phyloP scores from a whole-genome alignment of 2,329 filamentous ascomycete species.

The Annulohypoxylon truncatum region DNA sequence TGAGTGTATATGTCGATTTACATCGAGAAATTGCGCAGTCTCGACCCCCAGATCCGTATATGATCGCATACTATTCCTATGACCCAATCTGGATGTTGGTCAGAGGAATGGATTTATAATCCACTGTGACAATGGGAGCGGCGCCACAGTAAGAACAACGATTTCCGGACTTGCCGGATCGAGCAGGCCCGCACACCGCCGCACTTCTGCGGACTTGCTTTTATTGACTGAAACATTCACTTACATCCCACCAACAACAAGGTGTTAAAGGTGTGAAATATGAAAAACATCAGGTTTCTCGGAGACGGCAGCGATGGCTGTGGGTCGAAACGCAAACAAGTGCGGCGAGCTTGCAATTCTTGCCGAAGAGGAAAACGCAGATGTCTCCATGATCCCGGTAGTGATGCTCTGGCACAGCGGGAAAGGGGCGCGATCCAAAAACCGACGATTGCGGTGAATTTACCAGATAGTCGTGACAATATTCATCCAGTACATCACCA shows the following conservation, averaged over 20 bases:
- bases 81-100: not conserved
- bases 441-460: not conserved
- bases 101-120: not conserved
- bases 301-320: slow-evolving; percentile 16
- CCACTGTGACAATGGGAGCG: not conserved
- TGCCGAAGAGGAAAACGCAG: slow-evolving; percentile 26
- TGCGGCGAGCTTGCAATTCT: slow-evolving; percentile 19
- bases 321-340: slow-evolving; percentile 24
- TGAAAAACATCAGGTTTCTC: slow-evolving; percentile 30
- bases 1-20: not conserved
- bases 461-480: not conserved
- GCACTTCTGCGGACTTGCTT: slow-evolving; percentile 8
- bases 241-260: not conserved
- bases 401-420: not conserved
- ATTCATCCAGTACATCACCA: not conserved
- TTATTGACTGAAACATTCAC: not conserved
- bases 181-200: slow-evolving; percentile 26
- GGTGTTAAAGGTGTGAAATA: no score
- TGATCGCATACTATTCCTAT: not conserved
- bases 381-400: slow-evolving; percentile 9
- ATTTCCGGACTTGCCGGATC: slow-evolving; percentile 27
- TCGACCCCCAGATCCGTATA: not conserved
- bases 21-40: not conserved
- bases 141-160: not conserved
- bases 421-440: not conserved